Conservation (phyloP, 2,329 filamentous ascomycete species). For the Teratosphaeria pseudoeucalypti region DNA sequence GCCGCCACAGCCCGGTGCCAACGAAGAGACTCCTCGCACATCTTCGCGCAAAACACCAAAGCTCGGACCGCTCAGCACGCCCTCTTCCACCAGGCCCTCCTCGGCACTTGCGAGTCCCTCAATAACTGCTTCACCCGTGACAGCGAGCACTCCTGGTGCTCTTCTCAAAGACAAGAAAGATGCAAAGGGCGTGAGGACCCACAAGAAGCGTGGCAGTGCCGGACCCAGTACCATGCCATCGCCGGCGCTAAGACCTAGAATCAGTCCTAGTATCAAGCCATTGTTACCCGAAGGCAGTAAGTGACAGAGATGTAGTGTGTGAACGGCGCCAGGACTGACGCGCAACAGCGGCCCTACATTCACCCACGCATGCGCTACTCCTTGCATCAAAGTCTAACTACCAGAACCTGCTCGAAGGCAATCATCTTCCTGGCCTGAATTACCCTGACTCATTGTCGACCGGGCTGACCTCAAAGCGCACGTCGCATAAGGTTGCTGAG, state of each 20-base stretch:
- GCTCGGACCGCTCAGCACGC: slow-evolving; percentile 47
- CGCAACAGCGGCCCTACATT: slow-evolving; percentile 35
- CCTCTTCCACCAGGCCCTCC: slow-evolving; percentile 24
- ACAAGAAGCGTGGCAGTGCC: slow-evolving; percentile 57
- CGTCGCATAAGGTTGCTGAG: slow-evolving; percentile 95
- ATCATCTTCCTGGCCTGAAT: slow-evolving; percentile 70
- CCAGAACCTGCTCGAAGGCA: slow-evolving; percentile 92
- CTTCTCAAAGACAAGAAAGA: slow-evolving; percentile 24
- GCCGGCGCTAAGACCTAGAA: slow-evolving; percentile 75
- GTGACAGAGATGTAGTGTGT: slow-evolving; percentile 14
- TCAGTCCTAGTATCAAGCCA: slow-evolving; percentile 91
- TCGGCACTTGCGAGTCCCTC: slow-evolving; percentile 44
- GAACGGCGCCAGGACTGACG: slow-evolving; percentile 7
- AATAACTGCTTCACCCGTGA: slow-evolving; percentile 34
- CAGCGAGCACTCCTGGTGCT: slow-evolving; percentile 31
- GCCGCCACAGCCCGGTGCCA: slow-evolving; percentile 30
- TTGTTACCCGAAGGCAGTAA: slow-evolving; percentile 61
- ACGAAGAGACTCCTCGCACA: slow-evolving; percentile 46
- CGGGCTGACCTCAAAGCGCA: slow-evolving; percentile 90
- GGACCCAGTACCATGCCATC: slow-evolving; percentile 57
- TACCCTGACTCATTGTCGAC: slow-evolving; percentile 75
- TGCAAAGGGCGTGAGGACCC: slow-evolving; percentile 32
- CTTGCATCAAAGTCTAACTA: slow-evolving; percentile 95
- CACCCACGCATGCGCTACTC: slow-evolving; percentile 58
- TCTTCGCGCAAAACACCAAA: slow-evolving; percentile 60